A percentile compares a stretch with the other conserved stretches of the same genome.
Evolutionary conservation across 345 rosid genomes (phyloP).

Genomic region (Gossypium turneri): DNA sequence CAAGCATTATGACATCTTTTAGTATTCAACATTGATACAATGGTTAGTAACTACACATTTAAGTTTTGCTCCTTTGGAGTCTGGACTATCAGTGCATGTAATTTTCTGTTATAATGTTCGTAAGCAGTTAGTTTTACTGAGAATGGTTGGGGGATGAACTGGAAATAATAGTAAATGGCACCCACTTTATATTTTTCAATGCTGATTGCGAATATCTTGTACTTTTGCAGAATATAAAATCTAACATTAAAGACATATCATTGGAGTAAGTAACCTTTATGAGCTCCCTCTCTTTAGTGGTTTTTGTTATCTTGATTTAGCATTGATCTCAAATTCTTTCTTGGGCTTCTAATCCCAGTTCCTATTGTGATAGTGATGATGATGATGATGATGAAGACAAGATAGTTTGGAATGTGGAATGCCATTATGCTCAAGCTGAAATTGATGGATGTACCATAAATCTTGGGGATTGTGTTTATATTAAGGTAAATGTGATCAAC

Average conservation of each 20-base stretch:
- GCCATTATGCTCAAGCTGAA: slow-evolving; percentile 75
- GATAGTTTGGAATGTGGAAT: slow-evolving; percentile 72
- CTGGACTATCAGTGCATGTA: background rate
- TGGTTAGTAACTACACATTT: background rate
- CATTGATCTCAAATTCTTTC: background rate
- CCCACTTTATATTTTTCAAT: background rate
- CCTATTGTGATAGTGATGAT: slow-evolving; percentile 42
- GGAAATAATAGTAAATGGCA: background rate
- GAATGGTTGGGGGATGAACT: background rate
- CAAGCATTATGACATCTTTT: background rate
- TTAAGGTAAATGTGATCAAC: slow-evolving; percentile 49
- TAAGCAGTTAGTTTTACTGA: background rate
- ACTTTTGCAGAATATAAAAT: slow-evolving; percentile 49
- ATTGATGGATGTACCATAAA: slow-evolving; percentile 40
- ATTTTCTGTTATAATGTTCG: background rate
- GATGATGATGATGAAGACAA: slow-evolving; percentile 50
- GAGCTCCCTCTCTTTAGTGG: background rate
- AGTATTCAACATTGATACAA: background rate
- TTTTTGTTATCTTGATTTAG: slow-evolving; percentile 18
- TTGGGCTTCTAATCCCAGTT: slow-evolving; percentile 17
- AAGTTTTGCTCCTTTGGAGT: background rate
- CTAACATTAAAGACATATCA: slow-evolving; percentile 23
- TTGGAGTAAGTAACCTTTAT: slow-evolving; percentile 38
- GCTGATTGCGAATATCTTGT: slow-evolving; percentile 26
- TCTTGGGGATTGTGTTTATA: slow-evolving; percentile 69